Evolutionary conservation across 2,329 filamentous ascomycete genomes (phyloP), one percentile per base, ranked within the genome.

Genomic region (Scedosporium minutisporum): DNA sequence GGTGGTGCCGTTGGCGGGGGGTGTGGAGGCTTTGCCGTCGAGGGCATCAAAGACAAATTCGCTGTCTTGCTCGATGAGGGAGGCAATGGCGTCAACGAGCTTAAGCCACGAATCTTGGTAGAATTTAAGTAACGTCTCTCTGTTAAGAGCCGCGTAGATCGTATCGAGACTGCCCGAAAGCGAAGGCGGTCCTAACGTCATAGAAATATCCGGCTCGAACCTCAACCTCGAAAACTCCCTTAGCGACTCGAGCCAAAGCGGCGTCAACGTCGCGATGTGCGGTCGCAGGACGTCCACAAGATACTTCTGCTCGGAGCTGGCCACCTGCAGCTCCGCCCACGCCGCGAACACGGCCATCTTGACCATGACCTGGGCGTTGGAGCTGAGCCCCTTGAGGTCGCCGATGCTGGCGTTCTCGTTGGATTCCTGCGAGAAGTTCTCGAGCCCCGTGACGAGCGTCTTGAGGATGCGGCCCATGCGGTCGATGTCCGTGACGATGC

Each of bases 381-480:
- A 92, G 71, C 93, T 97, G 18, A 99, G 84, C 0, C 91, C 91
- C 74, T 91, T 91, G 5, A 99, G 80, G 67, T 99, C 96, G 16
- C 95, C 95, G 71, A 99, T 97, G 23, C 91, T 86, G 0, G 90
- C 91, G 62, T 55, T 44, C 9, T 41, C 62, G 68, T 96, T 90
- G 1, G 84, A 81, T 65, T 96, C 90, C 57, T 83, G 86, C 2
- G 91, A 91, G 70, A 97, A 96, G 74, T 93, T 96, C 69, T 97
- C 93, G 1, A 99, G 81, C 0, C 93, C 93, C 53, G 88, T 88
- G 5, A 97, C 90, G 2, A 99, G 82, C 1, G 96, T 89, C 76
- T 97, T 97, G 63, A 99, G 82, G 61, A 99, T 99, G 63, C 95
- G 88, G 23, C 95, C 95, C 95, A 99, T 99, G n/a, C 95, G 87